Evolutionary conservation across 1,139 yeast genomes (phyloP).

Genomic region (Diutina pseudorugosa): DNA sequence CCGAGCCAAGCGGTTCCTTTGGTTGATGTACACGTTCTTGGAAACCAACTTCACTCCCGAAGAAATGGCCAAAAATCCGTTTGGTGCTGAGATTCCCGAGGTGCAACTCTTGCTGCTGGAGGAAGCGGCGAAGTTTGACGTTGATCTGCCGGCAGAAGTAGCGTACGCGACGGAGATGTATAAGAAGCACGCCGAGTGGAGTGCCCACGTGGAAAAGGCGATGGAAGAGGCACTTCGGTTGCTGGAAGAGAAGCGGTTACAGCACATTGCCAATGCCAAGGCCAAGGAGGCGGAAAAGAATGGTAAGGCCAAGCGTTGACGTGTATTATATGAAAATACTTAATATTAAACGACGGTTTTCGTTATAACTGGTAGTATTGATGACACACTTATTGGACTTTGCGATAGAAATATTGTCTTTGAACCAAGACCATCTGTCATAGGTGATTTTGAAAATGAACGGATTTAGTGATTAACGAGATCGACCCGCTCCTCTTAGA

Average conservation of each 20-base stretch:
- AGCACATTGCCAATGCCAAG: neutral
- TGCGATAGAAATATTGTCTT: too few species aligned
- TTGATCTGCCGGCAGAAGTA: constrained; percentile 61
- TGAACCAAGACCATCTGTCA: too few species aligned
- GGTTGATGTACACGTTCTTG: constrained; percentile 72
- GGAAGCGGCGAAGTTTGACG: constrained; percentile 36
- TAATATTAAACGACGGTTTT: too few species aligned
- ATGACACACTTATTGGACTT: too few species aligned
- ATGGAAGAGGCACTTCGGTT: neutral
- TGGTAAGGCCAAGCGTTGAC: neutral
- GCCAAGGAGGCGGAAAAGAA: neutral
- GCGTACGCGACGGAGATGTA: constrained; percentile 64
- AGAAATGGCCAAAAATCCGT: constrained; percentile 50
- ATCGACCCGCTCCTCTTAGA: too few species aligned
- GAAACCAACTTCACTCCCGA: constrained; percentile 55
- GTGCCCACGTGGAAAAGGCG: neutral
- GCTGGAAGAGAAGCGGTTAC: neutral
- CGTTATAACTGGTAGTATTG: too few species aligned
- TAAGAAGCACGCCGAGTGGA: constrained; percentile 31
- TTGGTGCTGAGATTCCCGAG: constrained; percentile 33
- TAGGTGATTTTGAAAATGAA: too few species aligned
- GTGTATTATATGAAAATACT: too few species aligned
- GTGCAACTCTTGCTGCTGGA: constrained; percentile 9
- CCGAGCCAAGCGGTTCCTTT: constrained; percentile 63
- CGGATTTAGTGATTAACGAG: too few species aligned